phyloP scores from a whole-genome alignment of 805 yeast species.

The Pichia kluyveri region DNA sequence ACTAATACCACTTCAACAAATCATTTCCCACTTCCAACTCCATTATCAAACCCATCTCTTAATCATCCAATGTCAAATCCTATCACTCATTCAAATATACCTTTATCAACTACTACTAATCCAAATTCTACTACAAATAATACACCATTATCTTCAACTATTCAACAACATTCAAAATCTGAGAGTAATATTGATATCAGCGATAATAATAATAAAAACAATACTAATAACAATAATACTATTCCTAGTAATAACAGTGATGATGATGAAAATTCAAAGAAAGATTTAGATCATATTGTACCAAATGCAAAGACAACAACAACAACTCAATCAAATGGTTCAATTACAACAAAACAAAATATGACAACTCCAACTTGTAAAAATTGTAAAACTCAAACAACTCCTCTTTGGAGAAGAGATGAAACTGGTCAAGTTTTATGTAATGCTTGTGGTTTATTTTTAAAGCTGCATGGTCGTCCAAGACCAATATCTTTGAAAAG shows the following conservation, averaged over 20 bases:
- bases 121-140: neutral
- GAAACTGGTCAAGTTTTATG: constrained; percentile 86
- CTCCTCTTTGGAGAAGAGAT: constrained; percentile 94
- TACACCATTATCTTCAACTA: no score
- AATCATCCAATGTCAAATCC: neutral
- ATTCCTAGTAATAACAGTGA: no score
- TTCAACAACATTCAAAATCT: neutral
- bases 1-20: neutral
- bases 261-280: constrained; percentile 12
- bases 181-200: neutral
- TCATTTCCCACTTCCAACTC: neutral
- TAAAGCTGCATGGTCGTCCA: constrained; percentile 86
- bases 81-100: neutral
- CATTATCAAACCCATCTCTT: neutral
- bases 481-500: constrained; percentile 88
- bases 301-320: constrained; percentile 58
- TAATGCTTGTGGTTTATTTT: constrained; percentile 87
- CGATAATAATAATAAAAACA: neutral
- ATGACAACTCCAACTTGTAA: constrained; percentile 68
- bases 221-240: neutral
- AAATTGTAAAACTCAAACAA: constrained; percentile 85
- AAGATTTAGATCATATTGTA: constrained; percentile 27
- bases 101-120: neutral
- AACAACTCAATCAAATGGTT: constrained; percentile 47
- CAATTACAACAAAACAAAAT: constrained; percentile 56